A percentile compares a stretch with the other conserved stretches of the same genome.
phyloP scores from a whole-genome alignment of 2,329 filamentous ascomycete genomes.

The Salinomyces thailandicus region DNA sequence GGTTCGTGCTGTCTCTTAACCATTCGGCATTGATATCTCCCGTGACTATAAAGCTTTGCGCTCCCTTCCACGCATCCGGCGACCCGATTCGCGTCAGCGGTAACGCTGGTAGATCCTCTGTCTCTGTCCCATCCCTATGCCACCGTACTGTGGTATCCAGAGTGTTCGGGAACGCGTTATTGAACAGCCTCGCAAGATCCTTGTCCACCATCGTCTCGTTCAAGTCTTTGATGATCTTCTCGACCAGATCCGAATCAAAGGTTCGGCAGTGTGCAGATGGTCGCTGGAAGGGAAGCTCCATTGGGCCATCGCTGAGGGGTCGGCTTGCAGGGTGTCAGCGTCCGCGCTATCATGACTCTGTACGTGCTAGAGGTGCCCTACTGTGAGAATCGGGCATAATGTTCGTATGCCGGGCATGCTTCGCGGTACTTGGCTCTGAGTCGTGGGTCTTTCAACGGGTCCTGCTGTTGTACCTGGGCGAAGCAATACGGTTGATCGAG shows the following conservation, averaged over 20 bases:
- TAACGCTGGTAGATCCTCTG: conserved; percentile 31
- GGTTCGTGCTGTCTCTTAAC: conserved; percentile 87
- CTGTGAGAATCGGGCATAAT: conserved; percentile 29
- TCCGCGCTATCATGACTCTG: not conserved
- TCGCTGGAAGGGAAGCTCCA: conserved; percentile 75
- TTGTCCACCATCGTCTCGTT: conserved; percentile 69
- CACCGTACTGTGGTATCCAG: conserved; percentile 84
- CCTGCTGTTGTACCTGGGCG: conserved; percentile 14
- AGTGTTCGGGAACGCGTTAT: conserved; percentile 89
- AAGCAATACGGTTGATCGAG: conserved; percentile 15
- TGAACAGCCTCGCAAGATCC: conserved; percentile 84
- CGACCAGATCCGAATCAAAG: conserved; percentile 76
- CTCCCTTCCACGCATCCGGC: conserved; percentile 62
- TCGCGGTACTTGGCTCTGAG: conserved; percentile 25
- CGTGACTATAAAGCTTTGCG: conserved; percentile 87
- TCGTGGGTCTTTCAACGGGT: conserved; percentile 15
- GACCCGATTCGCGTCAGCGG: conserved; percentile 10
- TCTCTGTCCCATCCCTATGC: conserved; percentile 57
- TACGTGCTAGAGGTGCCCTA: conserved; percentile 20
- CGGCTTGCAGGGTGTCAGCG: conserved; percentile 40
- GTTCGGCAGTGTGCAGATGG: conserved; percentile 74
- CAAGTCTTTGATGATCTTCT: conserved; percentile 76
- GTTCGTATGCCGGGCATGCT: conserved; percentile 30
- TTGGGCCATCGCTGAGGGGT: conserved; percentile 68
- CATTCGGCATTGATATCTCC: conserved; percentile 90